Evolutionary conservation across 2,329 filamentous ascomycete genomes (phyloP), one percentile per base, ranked within the genome.

Genomic region (Aspergillus brasiliensis): DNA sequence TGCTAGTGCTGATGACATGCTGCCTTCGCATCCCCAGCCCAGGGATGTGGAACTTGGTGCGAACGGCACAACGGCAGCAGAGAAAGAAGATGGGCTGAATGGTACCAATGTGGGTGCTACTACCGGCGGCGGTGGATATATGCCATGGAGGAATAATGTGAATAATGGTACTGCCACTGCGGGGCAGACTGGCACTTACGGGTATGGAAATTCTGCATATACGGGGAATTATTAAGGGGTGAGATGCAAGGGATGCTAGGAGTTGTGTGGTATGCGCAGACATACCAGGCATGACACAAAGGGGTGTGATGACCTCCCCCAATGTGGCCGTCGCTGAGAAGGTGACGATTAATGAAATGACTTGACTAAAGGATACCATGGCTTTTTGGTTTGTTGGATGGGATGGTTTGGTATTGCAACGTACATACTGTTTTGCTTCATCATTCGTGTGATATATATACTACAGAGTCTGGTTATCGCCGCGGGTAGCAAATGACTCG

Each of bases 1-100:
- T 5, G 65, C 31, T 17, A 66, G 56, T 27, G 67, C 58, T 1
- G 72, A 69, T 2, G 76, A 80, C 56, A 62, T 70, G 15, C 70
- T 80, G 5, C 78, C 78, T 3, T 63, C 62, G 3, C 77, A 80
- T 59, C 69, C 75, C 6, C 77, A 75, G 3, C 78, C 78, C 0
- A 60, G 61, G 1, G 78, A 80, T 42, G 67, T 78, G n/a, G 73
- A 75, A 65, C 61, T 69, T 38, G 71, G 65, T 7, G 62, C 65
- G 31, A 47, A 59, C 63, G 21, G 57, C 57, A 46, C 67, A 70
- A 47, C 46, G 15, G 17, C 23, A 10, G 8, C 38, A 15, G 38
- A 55, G 38, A 28, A 44, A 25, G 52, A 55, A 46, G 52, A 46
- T 11, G 46, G 25, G 23, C 10, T 28, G 23, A 31, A 49, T 49